Evolutionary conservation across 352 stramenopile genomes (phyloP).

Genomic region (Globisporangium cystogenes): DNA sequence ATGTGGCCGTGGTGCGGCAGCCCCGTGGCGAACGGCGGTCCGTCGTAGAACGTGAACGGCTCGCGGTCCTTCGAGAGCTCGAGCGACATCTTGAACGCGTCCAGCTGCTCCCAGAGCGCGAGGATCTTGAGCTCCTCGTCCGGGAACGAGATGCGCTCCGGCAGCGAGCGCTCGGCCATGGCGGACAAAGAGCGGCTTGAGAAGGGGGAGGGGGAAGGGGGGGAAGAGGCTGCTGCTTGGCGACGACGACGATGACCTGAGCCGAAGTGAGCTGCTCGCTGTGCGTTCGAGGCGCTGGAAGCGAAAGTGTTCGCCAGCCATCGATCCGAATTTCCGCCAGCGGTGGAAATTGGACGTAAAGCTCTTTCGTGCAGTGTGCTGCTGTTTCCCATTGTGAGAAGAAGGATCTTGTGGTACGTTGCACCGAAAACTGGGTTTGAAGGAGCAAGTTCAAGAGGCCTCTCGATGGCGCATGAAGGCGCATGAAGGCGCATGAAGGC

Average conservation of each 20-base stretch:
- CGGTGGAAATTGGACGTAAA: too few relatives aligned
- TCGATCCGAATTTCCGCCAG: too few relatives aligned
- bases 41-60: constrained; percentile 99
- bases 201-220: background rate
- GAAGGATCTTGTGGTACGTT: too few relatives aligned
- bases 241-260: too few relatives aligned
- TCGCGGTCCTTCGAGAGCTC: constrained; percentile 89
- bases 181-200: background rate
- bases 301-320: too few relatives aligned
- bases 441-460: too few relatives aligned
- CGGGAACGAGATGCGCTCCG: constrained; percentile 86
- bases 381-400: too few relatives aligned
- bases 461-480: too few relatives aligned
- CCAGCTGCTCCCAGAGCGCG: constrained; percentile 76
- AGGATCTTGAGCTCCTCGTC: constrained; percentile 79
- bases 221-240: background rate
- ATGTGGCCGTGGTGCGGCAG: constrained; percentile 99
- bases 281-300: too few relatives aligned
- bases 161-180: constrained; percentile 42
- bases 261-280: background rate
- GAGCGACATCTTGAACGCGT: constrained; percentile 90
- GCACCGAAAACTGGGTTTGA: too few relatives aligned
- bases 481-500: too few relatives aligned
- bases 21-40: constrained; percentile 98
- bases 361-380: too few relatives aligned